Evolutionary conservation across 306 rosid genomes (phyloP).

Genomic region (Rosa chinensis): DNA sequence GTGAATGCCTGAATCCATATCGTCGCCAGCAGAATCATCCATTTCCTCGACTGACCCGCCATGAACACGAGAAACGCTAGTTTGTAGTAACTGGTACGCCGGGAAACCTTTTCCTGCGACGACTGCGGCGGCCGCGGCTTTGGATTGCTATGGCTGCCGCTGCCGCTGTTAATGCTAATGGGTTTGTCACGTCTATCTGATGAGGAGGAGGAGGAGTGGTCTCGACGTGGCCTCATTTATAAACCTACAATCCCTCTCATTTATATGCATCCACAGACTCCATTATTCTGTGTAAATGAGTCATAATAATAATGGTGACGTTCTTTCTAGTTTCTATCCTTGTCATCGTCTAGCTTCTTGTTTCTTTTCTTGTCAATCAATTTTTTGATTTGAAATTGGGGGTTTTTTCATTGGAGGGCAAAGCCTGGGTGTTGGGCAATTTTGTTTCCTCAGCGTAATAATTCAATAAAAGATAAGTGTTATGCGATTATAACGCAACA

Average conservation of each 20-base stretch:
- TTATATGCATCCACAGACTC: neutral
- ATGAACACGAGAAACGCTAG: slow-evolving; percentile 17
- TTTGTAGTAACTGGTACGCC: neutral
- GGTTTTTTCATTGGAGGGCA: neutral
- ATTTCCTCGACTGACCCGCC: slow-evolving; percentile 82
- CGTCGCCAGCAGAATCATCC: slow-evolving; percentile 82
- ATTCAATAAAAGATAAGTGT: neutral
- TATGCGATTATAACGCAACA: neutral
- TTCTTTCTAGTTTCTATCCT: neutral
- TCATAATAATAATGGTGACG: neutral
- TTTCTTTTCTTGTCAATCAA: neutral
- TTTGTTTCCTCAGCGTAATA: neutral
- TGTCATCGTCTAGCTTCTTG: neutral
- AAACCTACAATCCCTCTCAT: neutral
- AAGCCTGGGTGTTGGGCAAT: neutral
- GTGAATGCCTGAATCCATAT: slow-evolving; percentile 96
- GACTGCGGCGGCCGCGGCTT: neutral
- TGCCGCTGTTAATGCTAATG: neutral
- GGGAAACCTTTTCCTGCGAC: neutral
- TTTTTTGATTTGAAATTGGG: neutral
- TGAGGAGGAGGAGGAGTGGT: neutral
- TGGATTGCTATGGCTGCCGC: neutral
- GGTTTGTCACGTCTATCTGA: neutral
- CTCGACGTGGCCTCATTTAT: slow-evolving; percentile 42
- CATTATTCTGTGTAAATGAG: neutral